A percentile compares a stretch with the other conserved stretches of the same genome.
Evolutionary conservation across 169 alveolate species (phyloP).

Genomic region (Eimeria necatrix): DNA sequence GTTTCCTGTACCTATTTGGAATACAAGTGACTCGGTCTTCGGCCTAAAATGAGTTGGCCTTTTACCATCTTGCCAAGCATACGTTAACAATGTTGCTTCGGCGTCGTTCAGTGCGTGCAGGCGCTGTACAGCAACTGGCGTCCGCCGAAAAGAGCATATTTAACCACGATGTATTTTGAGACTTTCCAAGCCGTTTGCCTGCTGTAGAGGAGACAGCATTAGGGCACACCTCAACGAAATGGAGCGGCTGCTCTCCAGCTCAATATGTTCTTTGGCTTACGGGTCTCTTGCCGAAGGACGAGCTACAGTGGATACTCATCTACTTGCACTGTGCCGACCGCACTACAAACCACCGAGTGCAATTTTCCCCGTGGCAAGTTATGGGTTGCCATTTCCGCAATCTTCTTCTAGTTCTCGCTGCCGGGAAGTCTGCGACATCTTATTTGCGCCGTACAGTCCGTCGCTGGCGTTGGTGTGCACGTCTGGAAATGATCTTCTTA

Average conservation of each 20-base stretch:
- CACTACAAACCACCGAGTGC: constrained; percentile 66
- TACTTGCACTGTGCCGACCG: constrained; percentile 53
- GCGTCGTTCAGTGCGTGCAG: too few relatives aligned
- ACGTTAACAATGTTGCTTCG: too few relatives aligned
- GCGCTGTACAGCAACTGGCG: too few relatives aligned
- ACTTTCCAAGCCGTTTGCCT: background rate
- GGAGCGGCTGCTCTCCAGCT: constrained; percentile 14
- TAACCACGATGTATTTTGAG: background rate
- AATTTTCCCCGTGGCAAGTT: constrained; percentile 24
- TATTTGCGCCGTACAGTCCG: constrained; percentile 24
- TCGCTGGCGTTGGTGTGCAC: constrained; percentile 55
- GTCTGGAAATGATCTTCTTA: constrained; percentile 7
- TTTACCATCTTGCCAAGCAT: too few relatives aligned
- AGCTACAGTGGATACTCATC: constrained; percentile 58
- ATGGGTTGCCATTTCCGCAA: background rate
- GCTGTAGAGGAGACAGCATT: background rate
- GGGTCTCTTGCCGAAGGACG: constrained; percentile 70
- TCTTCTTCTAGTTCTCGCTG: background rate
- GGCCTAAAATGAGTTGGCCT: too few relatives aligned
- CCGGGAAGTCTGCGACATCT: constrained; percentile 30
- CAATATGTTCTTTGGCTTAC: constrained; percentile 46
- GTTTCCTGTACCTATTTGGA: too few relatives aligned
- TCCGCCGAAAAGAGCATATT: too few relatives aligned
- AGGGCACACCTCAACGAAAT: background rate
- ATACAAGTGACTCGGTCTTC: too few relatives aligned